Conservation (phyloP, 2,329 filamentous ascomycete species). For the Exophiala dermatitidis region DNA sequence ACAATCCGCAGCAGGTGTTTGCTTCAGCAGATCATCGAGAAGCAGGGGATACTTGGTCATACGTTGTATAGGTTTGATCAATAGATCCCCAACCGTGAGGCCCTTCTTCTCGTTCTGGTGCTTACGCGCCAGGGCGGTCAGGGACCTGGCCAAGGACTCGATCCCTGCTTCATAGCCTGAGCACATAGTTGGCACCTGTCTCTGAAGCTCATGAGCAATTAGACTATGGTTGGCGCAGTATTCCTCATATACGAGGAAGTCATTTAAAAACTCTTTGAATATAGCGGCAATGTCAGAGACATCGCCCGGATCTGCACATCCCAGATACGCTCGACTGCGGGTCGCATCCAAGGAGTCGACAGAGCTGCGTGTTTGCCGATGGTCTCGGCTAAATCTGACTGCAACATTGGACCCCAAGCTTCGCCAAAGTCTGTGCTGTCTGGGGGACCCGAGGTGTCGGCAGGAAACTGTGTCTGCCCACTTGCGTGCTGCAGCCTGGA, state of each 20-base stretch:
- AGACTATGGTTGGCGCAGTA: conserved; percentile 86
- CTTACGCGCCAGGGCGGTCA: conserved; percentile 62
- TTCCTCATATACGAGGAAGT: conserved; percentile 82
- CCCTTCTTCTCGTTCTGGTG: conserved; percentile 62
- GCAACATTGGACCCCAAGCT: conserved; percentile 40
- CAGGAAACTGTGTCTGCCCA: conserved; percentile 25
- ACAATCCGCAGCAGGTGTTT: conserved; percentile 78
- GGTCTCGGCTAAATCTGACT: conserved; percentile 4
- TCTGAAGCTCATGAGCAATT: conserved; percentile 69
- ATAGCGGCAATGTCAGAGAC: conserved; percentile 48
- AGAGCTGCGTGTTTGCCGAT: conserved; percentile 17
- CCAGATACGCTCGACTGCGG: conserved; percentile 10
- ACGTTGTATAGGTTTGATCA: conserved; percentile 94
- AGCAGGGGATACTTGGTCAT: conserved; percentile 86
- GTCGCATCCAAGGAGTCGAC: conserved; percentile 18
- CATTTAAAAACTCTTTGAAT: conserved; percentile 60
- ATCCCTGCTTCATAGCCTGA: conserved; percentile 75
- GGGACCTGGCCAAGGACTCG: conserved; percentile 69
- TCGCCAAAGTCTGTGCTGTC: conserved; percentile 16
- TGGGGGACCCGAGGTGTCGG: conserved; percentile 18
- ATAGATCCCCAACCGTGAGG: conserved; percentile 72
- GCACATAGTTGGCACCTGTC: conserved; percentile 65
- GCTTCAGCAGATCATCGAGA: conserved; percentile 73
- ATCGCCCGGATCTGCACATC: conserved; percentile 45
- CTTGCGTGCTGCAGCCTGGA: conserved; percentile 21